Conservation (phyloP, 2,329 filamentous ascomycete genomes). For the Blastomyces parvus region DNA sequence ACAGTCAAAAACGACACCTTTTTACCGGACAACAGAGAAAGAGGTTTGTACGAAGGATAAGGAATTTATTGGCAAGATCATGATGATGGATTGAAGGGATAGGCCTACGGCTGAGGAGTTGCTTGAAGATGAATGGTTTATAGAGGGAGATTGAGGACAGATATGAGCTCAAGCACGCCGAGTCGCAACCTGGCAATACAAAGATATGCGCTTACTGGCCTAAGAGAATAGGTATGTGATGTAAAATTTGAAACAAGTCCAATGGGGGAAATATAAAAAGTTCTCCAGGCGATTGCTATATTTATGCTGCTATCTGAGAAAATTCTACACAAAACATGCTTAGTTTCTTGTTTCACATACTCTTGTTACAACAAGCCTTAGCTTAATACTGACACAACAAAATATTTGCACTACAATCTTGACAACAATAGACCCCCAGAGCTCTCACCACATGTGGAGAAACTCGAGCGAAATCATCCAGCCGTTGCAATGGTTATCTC, state of each 20-base stretch:
- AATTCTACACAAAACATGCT: neutral
- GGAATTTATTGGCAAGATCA: slow-evolving; percentile 14
- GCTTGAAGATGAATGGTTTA: neutral
- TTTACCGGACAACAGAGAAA: slow-evolving; percentile 10
- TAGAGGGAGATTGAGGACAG: neutral
- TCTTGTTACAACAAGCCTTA: neutral
- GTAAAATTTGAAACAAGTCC: too few species aligned
- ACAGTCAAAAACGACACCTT: slow-evolving; percentile 10
- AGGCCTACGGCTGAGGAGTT: neutral
- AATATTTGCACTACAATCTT: too few species aligned
- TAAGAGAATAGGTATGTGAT: too few species aligned
- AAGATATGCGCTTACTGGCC: too few species aligned
- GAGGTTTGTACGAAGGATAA: slow-evolving; percentile 11
- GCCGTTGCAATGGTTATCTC: too few species aligned
- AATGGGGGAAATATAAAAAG: too few species aligned
- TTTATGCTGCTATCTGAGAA: neutral
- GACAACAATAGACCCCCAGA: too few species aligned
- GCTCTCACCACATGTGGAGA: too few species aligned
- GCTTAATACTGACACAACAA: too few species aligned
- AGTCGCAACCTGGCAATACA: neutral
- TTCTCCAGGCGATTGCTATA: too few species aligned
- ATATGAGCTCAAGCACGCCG: neutral
- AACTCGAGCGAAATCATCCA: too few species aligned
- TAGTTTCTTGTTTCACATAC: neutral
- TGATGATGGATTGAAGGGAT: slow-evolving; percentile 10